Percentiles rank a stretch among this genome's conserved stretches.
Evolutionary conservation across 2,329 filamentous ascomycete species (phyloP).

Genomic region (Metarhizium brunneum): DNA sequence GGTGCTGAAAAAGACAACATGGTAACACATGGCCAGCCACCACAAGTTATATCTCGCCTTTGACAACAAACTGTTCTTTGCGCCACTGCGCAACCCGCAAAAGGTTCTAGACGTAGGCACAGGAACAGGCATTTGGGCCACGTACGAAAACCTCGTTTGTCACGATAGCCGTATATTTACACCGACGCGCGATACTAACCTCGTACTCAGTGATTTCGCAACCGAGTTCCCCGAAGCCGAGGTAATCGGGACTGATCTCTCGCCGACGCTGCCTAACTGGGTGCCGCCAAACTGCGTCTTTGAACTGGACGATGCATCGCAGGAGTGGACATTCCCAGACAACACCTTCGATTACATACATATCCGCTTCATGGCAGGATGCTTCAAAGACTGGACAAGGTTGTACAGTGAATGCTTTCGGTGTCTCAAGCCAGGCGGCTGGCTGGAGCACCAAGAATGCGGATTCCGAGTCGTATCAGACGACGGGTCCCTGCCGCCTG

Average conservation of each 20-base stretch:
- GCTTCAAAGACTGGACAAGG: not conserved
- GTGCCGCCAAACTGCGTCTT: not conserved
- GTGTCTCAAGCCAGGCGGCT: not conserved
- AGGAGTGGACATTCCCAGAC: not conserved
- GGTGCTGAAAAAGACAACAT: too few relatives aligned
- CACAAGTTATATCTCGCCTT: slow-evolving; percentile 26
- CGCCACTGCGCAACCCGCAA: slow-evolving; percentile 27
- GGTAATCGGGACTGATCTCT: slow-evolving; percentile 29
- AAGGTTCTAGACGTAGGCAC: slow-evolving; percentile 32
- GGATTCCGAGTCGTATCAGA: not conserved
- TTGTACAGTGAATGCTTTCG: not conserved
- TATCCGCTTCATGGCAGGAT: not conserved
- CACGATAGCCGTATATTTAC: too few relatives aligned
- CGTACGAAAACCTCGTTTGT: too few relatives aligned
- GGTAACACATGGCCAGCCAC: too few relatives aligned
- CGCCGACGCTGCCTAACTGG: slow-evolving; percentile 12
- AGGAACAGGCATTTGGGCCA: slow-evolving; percentile 14
- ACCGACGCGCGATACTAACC: too few relatives aligned
- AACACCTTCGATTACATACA: not conserved
- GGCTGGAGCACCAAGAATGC: not conserved
- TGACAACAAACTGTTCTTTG: too few relatives aligned
- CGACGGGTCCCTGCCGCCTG: not conserved
- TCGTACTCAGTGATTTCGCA: too few relatives aligned
- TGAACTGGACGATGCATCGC: not conserved
- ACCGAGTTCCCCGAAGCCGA: slow-evolving; percentile 25